phyloP scores from a whole-genome alignment of 805 yeast genomes.

The Ogataea thermomethanolica region DNA sequence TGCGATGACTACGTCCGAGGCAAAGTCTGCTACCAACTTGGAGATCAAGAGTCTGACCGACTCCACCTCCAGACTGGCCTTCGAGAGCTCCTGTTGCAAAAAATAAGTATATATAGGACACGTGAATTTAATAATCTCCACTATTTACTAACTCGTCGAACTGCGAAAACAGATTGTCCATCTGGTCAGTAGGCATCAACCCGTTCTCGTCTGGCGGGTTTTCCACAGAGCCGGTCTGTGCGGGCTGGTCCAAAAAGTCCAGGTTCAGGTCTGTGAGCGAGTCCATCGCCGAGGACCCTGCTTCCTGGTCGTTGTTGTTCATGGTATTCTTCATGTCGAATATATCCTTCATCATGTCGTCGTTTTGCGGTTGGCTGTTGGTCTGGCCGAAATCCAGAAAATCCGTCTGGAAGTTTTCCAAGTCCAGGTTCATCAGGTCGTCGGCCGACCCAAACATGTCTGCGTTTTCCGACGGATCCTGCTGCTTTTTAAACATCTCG shows the following conservation, averaged over 20 bases:
- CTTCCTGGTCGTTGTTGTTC: background rate
- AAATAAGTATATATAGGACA: constrained; percentile 3
- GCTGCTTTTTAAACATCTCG: constrained; percentile 15
- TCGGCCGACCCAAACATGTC: constrained; percentile 15
- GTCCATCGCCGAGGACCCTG: constrained; percentile 8
- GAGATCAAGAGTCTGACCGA: constrained; percentile 45
- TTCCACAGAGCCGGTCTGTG: background rate
- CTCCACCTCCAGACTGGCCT: constrained; percentile 50
- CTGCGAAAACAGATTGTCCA: constrained; percentile 32
- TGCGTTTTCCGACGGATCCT: constrained; percentile 5
- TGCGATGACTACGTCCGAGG: constrained; percentile 45
- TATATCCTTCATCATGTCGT: constrained; percentile 11
- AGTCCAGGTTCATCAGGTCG: constrained; percentile 28
- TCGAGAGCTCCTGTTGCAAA: constrained; percentile 33
- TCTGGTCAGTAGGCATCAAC: constrained; percentile 30
- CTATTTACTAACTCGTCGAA: constrained; percentile 31
- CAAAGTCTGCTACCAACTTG: constrained; percentile 33
- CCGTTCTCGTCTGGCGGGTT: constrained; percentile 9
- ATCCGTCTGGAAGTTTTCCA: constrained; percentile 25
- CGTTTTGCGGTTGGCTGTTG: constrained; percentile 3
- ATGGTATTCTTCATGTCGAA: constrained; percentile 6
- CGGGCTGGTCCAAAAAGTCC: constrained; percentile 23
- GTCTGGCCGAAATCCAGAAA: constrained; percentile 19
- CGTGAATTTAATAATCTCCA: constrained; percentile 7
- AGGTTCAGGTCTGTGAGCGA: constrained; percentile 27